Evolutionary conservation across 495 filamentous ascomycete species (phyloP).

Genomic region (Cercophora sp.): DNA sequence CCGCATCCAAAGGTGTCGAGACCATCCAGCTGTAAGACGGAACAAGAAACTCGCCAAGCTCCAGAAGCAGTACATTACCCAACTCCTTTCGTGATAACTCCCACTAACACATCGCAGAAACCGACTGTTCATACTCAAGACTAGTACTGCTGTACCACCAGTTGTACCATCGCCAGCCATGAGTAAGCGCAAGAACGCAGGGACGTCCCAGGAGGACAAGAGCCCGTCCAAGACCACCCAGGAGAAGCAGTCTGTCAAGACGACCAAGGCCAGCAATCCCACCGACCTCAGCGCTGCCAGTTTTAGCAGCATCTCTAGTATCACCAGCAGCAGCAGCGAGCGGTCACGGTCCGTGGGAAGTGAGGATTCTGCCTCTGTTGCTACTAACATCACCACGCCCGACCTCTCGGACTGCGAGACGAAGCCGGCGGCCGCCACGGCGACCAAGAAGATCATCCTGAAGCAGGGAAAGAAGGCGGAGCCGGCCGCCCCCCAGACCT

Average conservation of each 20-base stretch:
- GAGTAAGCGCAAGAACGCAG: too few relatives aligned
- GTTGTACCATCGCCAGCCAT: too few relatives aligned
- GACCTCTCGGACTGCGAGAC: not conserved
- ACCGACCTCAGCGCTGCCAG: too few relatives aligned
- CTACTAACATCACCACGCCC: conserved; percentile 2
- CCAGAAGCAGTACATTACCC: not conserved
- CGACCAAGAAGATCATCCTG: not conserved
- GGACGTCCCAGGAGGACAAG: too few relatives aligned
- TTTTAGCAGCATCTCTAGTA: too few relatives aligned
- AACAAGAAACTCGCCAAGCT: not conserved
- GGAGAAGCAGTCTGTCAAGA: too few relatives aligned
- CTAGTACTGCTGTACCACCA: not conserved
- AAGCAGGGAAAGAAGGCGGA: too few relatives aligned
- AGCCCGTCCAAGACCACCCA: too few relatives aligned
- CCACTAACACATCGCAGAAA: not conserved
- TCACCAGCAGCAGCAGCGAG: not conserved
- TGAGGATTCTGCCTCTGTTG: not conserved
- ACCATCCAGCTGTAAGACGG: not conserved
- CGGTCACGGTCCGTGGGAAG: not conserved
- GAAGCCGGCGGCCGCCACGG: not conserved
- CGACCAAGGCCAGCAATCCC: too few relatives aligned
- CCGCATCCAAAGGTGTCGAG: not conserved
- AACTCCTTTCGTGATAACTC: not conserved
- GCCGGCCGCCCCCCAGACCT: too few relatives aligned
- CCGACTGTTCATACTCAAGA: not conserved